A percentile compares a stretch with the other conserved stretches of the same genome.
These are phyloP conservation scores for Penicillium samsonianum DNA, from an alignment of 495 filamentous ascomycete genomes.

Conservation along the genomic window DNA sequence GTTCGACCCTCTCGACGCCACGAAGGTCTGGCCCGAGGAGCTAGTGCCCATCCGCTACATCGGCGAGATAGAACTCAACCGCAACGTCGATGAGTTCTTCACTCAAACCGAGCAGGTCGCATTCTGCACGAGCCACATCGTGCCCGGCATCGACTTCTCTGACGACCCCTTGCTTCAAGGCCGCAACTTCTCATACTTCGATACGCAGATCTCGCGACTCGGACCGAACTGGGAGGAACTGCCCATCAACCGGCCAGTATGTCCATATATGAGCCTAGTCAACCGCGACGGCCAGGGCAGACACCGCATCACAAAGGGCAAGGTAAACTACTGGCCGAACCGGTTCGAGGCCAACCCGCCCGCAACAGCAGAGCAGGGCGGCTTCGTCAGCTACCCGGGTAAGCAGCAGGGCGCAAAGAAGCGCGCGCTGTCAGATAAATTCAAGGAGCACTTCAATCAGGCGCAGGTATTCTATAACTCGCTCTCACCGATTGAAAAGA, in stretches of 20 bases:
- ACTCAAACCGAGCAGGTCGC: conserved; percentile 77
- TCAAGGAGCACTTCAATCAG: conserved; percentile 73
- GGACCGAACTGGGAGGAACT: conserved; percentile 86
- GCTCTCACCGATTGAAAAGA: conserved; percentile 66
- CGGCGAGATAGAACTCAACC: conserved; percentile 79
- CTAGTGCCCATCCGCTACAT: conserved; percentile 77
- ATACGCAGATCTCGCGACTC: conserved; percentile 81
- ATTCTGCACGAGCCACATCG: conserved; percentile 83
- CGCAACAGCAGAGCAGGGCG: conserved; percentile 58
- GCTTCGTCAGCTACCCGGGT: conserved; percentile 67
- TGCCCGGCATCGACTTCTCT: conserved; percentile 85
- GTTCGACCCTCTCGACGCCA: conserved; percentile 90
- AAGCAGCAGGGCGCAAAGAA: conserved; percentile 68
- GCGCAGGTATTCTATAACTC: conserved; percentile 78
- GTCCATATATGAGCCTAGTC: conserved; percentile 61
- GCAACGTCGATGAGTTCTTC: conserved; percentile 84
- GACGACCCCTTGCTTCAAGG: conserved; percentile 82
- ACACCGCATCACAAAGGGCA: conserved; percentile 63
- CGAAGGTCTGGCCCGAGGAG: conserved; percentile 89
- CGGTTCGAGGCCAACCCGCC: conserved; percentile 66
- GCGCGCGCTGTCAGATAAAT: conserved; percentile 72
- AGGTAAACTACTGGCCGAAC: conserved; percentile 90
- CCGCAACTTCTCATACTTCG: conserved; percentile 84
- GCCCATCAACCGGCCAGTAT: conserved; percentile 77
- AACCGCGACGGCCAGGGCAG: conserved; percentile 41